Base-by-base conservation (phyloP, 2,329 filamentous ascomycete genomes). In the Microsporum audouinii region DNA sequence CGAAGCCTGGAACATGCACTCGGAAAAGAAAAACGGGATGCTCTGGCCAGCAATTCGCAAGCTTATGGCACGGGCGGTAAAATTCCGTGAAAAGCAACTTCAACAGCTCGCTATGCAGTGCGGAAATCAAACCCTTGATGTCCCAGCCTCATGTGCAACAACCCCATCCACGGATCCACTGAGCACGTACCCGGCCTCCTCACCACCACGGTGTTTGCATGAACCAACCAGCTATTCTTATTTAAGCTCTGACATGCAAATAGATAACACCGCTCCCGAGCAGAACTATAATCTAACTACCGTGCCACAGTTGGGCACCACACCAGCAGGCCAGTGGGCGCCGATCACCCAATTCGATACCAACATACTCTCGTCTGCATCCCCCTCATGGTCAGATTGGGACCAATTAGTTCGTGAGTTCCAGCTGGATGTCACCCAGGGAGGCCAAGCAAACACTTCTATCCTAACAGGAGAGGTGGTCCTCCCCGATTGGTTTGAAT, bases 21-120 rank as follows among this genome's bases (percentile, higher is more conserved):
- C 66, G 14, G 71, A 73, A 29, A 71, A 72, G n/a, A 79, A 77
- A 60, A 79, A 78, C 58, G 80, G 82, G 2, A 81, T 83, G 73
- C 71, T 87, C 0, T 88, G 85, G 85, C 80, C 81, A 49, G 84
- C 84, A 0, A 73, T 88, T 55, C 75, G 79, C 31, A 84, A 82
- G 64, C 73, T 88, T 1, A 81, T 87, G 72, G 77, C 77, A 12
- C 83, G 82, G 67, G 85, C 85, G 10, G 74, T 75, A 51, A 76
- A 77, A 10, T 80, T 79, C 49, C 76, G 84, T 57, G 75, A 78
- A 47, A 78, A 78, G 60, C 82, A 84, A 60, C 68, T 70, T 53
- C 68, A 69, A 31, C 69, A 55, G 5, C 31, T 55, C 31, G n/a
- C 49, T 31, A n/a, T 55, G 12, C 49, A 55, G 71, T 31, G 31